Evolutionary conservation across 2,329 filamentous ascomycete species (phyloP).

Genomic region (Cladosporium sp.): DNA sequence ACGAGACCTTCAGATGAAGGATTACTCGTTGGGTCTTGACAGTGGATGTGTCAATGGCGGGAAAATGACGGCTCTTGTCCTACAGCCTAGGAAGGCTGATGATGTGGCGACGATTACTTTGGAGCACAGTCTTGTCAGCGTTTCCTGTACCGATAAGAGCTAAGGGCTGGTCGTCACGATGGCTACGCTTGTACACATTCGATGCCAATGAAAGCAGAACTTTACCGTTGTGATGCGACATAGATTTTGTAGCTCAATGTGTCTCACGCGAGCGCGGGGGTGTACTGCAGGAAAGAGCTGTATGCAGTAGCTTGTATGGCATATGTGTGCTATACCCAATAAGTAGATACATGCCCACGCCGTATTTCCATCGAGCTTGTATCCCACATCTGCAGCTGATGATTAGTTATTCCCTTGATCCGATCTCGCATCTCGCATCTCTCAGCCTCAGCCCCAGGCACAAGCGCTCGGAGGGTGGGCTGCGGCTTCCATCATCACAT

Average conservation of each 20-base stretch:
- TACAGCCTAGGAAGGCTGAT: not conserved
- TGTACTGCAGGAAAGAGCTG: not conserved
- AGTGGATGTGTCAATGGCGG: constrained; percentile 12
- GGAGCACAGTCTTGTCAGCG: not conserved
- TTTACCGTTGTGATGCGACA: not conserved
- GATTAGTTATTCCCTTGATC: not conserved
- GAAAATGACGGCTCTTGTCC: constrained; percentile 14
- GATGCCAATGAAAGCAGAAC: not conserved
- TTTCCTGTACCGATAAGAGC: not conserved
- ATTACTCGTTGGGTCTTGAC: constrained; percentile 17
- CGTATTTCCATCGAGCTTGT: not conserved
- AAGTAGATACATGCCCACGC: not conserved
- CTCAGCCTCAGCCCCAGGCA: constrained; percentile 15
- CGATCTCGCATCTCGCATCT: constrained; percentile 9
- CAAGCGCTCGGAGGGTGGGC: not conserved
- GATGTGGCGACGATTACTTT: not conserved
- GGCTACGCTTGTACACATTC: not conserved
- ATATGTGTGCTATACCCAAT: not conserved
- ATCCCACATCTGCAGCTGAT: not conserved
- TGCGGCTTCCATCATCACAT: constrained; percentile 9
- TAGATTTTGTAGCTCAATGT: not conserved
- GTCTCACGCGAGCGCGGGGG: not conserved
- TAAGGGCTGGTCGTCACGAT: not conserved
- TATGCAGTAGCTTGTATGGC: not conserved
- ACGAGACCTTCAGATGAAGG: not conserved